These are phyloP conservation scores for Protea cynaroides DNA, from an alignment of 164 flowering plant genomes.

Conservation along the genomic window DNA sequence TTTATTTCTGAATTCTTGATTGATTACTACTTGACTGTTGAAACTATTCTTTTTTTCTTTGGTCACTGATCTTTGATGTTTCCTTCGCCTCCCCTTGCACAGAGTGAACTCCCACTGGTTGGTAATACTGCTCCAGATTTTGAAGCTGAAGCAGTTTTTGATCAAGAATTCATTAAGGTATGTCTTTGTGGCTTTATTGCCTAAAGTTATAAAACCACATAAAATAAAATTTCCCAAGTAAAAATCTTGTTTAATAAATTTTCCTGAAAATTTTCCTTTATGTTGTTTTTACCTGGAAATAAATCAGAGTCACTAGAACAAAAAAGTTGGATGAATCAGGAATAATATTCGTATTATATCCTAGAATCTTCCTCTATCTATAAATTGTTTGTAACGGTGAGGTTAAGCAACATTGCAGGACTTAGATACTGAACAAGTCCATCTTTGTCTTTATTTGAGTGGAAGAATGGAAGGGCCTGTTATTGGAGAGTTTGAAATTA, in stretches of 20 bases:
- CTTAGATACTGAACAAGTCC: neutral
- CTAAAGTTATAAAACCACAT: no score
- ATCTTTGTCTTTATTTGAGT: neutral
- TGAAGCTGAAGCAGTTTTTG: slow-evolving; percentile 98
- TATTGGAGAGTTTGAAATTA: neutral
- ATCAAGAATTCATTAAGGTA: slow-evolving; percentile 96
- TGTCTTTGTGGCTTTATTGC: neutral
- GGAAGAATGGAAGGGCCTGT: no score
- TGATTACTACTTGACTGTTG: neutral
- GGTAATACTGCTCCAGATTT: slow-evolving; percentile 95
- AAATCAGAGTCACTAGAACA: neutral
- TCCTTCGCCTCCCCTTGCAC: slow-evolving; percentile 2
- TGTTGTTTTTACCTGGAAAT: no score
- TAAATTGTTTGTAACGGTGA: neutral
- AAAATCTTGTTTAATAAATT: no score
- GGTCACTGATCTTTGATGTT: neutral
- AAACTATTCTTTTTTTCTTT: neutral
- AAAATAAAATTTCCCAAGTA: no score
- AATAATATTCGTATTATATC: neutral
- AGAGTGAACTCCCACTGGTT: slow-evolving; percentile 73
- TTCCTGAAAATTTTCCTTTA: no score
- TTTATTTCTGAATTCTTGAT: neutral
- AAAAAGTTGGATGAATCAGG: neutral
- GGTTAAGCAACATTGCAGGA: no score
- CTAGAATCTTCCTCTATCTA: neutral